Base-by-base conservation (phyloP, 768 basidiomycete species). In the Phlebiopsis flavidoalba region DNA sequence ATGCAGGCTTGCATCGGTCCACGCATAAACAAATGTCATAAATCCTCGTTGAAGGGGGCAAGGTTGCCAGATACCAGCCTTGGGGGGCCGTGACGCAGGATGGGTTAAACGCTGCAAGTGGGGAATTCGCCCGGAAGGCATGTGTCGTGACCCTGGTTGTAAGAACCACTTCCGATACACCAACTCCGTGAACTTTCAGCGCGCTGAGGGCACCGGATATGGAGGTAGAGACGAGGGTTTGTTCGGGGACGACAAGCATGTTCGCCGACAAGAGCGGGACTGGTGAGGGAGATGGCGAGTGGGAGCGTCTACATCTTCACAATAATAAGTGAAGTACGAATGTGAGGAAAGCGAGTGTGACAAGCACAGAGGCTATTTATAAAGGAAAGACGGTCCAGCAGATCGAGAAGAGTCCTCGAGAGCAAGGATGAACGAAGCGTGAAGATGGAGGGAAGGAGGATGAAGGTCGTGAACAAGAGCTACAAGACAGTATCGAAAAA, bases 31-130 rank as follows among this genome's bases (percentile, higher is more conserved):
- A 22, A 70, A 31, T 14, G 69, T 71, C 54, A 71, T 60, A n/a
- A n/a, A 52, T 71, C 69, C 40, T 71, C 67, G 48, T 71, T 62
- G 46, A 71, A 71, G 33, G 70, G 70, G 15, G 70, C 70, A 49
- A 71, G 70, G 53, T 63, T 63, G 26, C 70, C 70, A 33, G 60
- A 57, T 15, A 61, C 60, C n/a, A 8, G 36, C 17, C 55, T 65
- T 66, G 35, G 63, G 55, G n/a, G 52, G 61, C 26, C 31, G 60
- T 64, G 50, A 65, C 55, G 60, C 69, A 70, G 43, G 64, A 66
- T 11, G 66, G 64, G 59, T 62, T 66, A 43, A n/a, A 56, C 65
- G 37, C 40, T 61, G 64, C 70, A 71, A 21, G 64, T 59, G 11
- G 70, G 70, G 56, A 58, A 71, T 33, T 53, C 59, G 46, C 70